Conservation (phyloP, 2,329 filamentous ascomycete species). For the Penicillium sp. region DNA sequence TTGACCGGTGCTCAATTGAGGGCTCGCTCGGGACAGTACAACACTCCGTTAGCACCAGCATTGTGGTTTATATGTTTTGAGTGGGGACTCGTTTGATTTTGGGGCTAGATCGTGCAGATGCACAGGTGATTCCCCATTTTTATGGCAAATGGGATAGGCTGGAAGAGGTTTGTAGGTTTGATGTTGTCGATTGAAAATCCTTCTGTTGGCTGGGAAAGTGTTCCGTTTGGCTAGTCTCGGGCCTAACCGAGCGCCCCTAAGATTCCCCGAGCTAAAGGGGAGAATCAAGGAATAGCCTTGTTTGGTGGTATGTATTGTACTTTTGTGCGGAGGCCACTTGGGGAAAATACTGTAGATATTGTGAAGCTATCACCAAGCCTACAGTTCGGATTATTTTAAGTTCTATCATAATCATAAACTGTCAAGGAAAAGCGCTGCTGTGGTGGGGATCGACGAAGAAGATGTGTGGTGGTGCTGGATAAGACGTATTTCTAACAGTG, state of each 20-base stretch:
- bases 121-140: neutral
- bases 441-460: neutral
- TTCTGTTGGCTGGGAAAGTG: constrained; percentile 14
- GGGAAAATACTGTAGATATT: neutral
- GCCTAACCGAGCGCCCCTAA: neutral
- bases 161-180: too few relatives aligned
- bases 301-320: neutral
- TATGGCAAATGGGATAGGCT: neutral
- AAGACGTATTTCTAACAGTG: neutral
- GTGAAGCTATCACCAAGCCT: neutral
- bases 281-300: neutral
- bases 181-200: neutral
- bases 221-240: constrained; percentile 21
- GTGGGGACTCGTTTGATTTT: neutral
- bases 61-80: neutral
- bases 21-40: neutral
- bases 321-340: neutral
- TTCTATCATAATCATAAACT: neutral
- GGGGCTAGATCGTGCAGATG: constrained; percentile 14
- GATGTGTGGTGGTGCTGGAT: neutral
- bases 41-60: neutral
- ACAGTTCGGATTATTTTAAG: neutral
- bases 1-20: too few relatives aligned
- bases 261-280: neutral
- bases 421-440: neutral